Conservation (phyloP, 305 asterid species). For the Solanum chacoense region DNA sequence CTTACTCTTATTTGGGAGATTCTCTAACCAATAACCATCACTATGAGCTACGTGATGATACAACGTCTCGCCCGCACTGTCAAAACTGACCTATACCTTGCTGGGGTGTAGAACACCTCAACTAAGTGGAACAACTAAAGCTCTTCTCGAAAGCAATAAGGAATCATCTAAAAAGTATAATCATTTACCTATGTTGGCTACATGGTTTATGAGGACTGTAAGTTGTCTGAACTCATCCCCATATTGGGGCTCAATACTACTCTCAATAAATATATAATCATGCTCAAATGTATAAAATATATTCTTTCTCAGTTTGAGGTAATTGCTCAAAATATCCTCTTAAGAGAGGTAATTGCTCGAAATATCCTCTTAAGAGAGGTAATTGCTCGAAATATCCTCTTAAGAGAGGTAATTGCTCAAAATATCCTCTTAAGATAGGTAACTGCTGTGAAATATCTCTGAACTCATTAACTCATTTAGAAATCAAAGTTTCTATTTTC, state of each 20-base stretch:
- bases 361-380: not conserved
- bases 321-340: too few relatives aligned
- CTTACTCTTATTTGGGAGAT: not conserved
- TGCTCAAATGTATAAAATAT: not conserved
- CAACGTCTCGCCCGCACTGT: not conserved
- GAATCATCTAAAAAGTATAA: too few relatives aligned
- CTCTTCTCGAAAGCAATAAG: not conserved
- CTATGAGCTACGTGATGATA: not conserved
- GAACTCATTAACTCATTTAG: not conserved
- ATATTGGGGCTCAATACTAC: not conserved
- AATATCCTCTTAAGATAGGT: not conserved
- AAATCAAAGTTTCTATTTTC: too few relatives aligned
- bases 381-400: too few relatives aligned
- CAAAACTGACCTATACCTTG: not conserved
- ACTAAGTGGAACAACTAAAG: not conserved
- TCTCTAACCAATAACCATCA: not conserved
- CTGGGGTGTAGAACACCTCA: not conserved
- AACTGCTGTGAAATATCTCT: not conserved
- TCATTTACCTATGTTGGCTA: not conserved
- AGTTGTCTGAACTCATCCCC: not conserved
- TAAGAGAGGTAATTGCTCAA: too few relatives aligned
- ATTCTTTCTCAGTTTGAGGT: not conserved
- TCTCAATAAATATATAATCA: too few relatives aligned
- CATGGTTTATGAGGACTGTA: not conserved
- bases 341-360: too few relatives aligned